These are phyloP conservation scores for Parsonsia alboflavescens DNA, from an alignment of 257 asterid genomes.

Conservation along the genomic window DNA sequence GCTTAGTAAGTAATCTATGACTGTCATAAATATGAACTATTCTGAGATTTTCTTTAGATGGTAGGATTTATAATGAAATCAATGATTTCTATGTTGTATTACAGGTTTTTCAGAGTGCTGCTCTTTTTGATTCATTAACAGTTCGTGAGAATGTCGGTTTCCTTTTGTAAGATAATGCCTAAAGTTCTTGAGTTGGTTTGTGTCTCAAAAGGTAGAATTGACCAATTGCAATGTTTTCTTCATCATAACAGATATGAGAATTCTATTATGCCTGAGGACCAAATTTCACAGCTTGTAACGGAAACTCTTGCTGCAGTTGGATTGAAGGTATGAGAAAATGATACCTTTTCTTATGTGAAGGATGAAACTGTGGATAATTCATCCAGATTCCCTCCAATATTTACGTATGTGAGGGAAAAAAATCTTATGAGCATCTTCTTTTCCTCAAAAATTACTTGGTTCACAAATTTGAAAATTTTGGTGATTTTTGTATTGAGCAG, in stretches of 20 bases:
- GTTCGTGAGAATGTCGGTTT: slow-evolving; percentile 99
- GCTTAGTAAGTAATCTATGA: slow-evolving; percentile 60
- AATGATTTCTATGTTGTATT: slow-evolving; percentile 21
- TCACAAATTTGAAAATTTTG: not conserved
- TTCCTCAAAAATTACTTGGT: not conserved
- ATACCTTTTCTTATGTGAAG: not conserved
- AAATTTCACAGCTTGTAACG: slow-evolving; percentile 77
- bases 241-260: slow-evolving; percentile 68
- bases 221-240: slow-evolving; percentile 6
- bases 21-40: not conserved
- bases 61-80: not conserved
- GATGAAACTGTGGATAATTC: not conserved
- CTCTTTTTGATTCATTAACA: slow-evolving; percentile 92
- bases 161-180: slow-evolving; percentile 63
- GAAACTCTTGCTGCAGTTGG: slow-evolving; percentile 98
- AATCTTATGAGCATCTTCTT: not conserved
- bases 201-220: not conserved
- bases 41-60: not conserved
- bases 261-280: slow-evolving; percentile 81
- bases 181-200: slow-evolving; percentile 8
- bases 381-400: not conserved
- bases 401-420: not conserved
- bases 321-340: slow-evolving; percentile 61
- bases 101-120: slow-evolving; percentile 99
- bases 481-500: not conserved